Evolutionary conservation across 2,329 filamentous ascomycete species (phyloP).

Genomic region (Colletotrichum lentis): DNA sequence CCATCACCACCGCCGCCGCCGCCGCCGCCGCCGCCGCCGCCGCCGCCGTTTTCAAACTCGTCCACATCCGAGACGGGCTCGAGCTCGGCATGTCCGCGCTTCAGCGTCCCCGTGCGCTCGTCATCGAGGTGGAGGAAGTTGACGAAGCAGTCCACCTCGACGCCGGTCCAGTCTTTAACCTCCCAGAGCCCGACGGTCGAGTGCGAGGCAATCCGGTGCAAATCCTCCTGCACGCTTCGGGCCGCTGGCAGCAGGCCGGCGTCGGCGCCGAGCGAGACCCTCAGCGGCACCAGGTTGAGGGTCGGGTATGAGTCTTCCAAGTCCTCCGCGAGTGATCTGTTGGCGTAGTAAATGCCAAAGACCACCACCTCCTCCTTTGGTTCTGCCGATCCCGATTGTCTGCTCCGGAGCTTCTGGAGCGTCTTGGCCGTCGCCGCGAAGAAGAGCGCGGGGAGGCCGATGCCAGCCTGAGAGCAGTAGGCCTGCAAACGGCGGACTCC

Average conservation of each 20-base stretch:
- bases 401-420: not conserved
- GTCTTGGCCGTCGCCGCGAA: slow-evolving; percentile 73
- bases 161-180: slow-evolving; percentile 77
- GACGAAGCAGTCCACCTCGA: slow-evolving; percentile 75
- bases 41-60: not conserved
- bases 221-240: slow-evolving; percentile 69
- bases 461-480: slow-evolving; percentile 50
- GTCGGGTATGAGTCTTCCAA: slow-evolving; percentile 70
- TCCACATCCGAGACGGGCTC: slow-evolving; percentile 43
- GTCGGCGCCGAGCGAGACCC: slow-evolving; percentile 53
- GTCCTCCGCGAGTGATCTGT: slow-evolving; percentile 65
- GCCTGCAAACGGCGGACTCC: slow-evolving; percentile 52
- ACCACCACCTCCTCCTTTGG: slow-evolving; percentile 64
- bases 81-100: not conserved
- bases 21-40: no score
- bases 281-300: slow-evolving; percentile 79
- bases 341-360: slow-evolving; percentile 85
- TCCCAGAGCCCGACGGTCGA: slow-evolving; percentile 72
- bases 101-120: not conserved
- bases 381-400: not conserved
- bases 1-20: no score
- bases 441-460: slow-evolving; percentile 78
- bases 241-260: slow-evolving; percentile 61
- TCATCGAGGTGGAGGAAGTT: slow-evolving; percentile 73
- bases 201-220: slow-evolving; percentile 66